These are phyloP conservation scores for Fonsecaea pugnacius DNA, from an alignment of 2,329 filamentous ascomycete species.

Conservation along the genomic window DNA sequence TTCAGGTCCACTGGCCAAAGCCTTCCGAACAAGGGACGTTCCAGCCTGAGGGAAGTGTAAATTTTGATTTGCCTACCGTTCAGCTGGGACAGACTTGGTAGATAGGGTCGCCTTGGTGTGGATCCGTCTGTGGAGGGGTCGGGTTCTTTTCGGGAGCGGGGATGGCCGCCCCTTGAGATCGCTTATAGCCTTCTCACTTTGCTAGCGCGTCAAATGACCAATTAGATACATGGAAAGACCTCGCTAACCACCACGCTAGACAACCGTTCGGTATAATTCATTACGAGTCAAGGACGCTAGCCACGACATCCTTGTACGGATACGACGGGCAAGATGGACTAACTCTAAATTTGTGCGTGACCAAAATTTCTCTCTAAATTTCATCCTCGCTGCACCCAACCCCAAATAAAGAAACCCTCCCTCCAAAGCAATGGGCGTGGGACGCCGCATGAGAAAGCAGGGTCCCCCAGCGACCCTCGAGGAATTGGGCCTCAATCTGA, in stretches of 20 bases:
- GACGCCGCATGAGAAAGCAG: conserved; percentile 95
- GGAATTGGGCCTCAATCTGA: conserved; percentile 68
- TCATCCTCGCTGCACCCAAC: not conserved
- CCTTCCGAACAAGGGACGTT: conserved; percentile 1
- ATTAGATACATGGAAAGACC: no score
- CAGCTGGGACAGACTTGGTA: not conserved
- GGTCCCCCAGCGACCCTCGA: conserved; percentile 81
- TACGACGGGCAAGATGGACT: not conserved
- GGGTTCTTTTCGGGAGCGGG: conserved; percentile 3
- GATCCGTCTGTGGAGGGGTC: not conserved
- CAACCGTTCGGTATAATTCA: not conserved
- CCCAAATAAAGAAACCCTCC: not conserved
- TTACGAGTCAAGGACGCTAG: not conserved
- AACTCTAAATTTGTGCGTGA: not conserved
- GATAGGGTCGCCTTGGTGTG: not conserved
- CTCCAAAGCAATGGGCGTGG: conserved; percentile 70
- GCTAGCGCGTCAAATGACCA: not conserved
- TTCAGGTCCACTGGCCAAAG: not conserved
- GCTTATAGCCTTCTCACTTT: not conserved
- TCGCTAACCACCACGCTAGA: not conserved
- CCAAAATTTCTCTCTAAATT: conserved; percentile 13
- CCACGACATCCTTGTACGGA: not conserved
- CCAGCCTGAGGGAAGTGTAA: not conserved
- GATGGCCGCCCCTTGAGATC: conserved; percentile 1
- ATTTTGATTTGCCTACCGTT: conserved; percentile 3